Conservation (phyloP, 2,329 filamentous ascomycete genomes). For the Endothia cerciana region DNA sequence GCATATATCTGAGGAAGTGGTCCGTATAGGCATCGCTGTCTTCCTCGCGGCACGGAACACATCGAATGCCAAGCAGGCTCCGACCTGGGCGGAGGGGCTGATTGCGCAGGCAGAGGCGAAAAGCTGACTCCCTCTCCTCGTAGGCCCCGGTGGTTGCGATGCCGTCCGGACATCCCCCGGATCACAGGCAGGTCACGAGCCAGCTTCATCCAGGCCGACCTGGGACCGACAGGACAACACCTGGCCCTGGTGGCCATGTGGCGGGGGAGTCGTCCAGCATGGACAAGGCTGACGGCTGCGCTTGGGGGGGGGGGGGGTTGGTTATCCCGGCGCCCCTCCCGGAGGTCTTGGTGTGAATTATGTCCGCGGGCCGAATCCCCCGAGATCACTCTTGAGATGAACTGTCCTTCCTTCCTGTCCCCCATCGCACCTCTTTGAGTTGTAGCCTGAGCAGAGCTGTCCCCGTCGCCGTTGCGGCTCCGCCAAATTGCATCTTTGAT, state of each 20-base stretch:
- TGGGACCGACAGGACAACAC: not conserved
- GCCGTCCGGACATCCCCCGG: not conserved
- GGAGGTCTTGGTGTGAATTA: not conserved
- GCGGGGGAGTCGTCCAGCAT: constrained; percentile 7
- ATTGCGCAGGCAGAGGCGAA: constrained; percentile 30
- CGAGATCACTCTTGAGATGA: constrained; percentile 14
- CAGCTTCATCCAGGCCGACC: constrained; percentile 2
- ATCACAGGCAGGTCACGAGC: not conserved
- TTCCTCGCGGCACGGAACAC: constrained; percentile 1
- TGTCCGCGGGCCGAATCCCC: constrained; percentile 6
- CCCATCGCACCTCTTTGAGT: not conserved
- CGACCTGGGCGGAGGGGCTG: constrained; percentile 9
- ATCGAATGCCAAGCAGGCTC: constrained; percentile 23
- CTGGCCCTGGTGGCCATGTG: constrained; percentile 5
- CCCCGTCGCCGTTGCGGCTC: constrained; percentile 11
- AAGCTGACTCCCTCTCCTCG: not conserved
- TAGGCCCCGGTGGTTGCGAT: not conserved
- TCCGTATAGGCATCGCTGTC: too few species aligned
- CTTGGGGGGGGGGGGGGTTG: too few species aligned
- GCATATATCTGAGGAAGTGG: constrained; percentile 17
- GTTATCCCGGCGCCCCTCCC: not conserved
- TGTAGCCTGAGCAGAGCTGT: not conserved
- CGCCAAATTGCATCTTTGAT: constrained; percentile 8
- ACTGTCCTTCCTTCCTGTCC: not conserved
- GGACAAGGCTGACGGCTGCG: constrained; percentile 21